Base-by-base conservation (phyloP, 129 eudicot species). In the Artemisia annua region DNA sequence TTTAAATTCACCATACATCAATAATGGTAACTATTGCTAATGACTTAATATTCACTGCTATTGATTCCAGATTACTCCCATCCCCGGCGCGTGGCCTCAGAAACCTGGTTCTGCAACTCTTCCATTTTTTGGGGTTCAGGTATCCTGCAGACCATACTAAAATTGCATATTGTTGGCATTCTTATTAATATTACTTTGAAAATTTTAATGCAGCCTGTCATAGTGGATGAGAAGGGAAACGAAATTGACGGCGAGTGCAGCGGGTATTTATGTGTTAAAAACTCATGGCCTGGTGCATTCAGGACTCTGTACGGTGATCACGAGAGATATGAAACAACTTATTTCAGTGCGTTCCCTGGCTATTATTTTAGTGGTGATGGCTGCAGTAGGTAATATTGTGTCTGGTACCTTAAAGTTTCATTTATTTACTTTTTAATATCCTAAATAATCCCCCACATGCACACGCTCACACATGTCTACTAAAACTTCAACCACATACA, bases 321-420 rank as follows among this genome's bases (percentile, higher is more conserved):
- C 19, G 99, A 95, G 55, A 83, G 99, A 95, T 95, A 95, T 80
- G 99, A 95, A 82, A 95, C 97, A 14, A 84, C 97, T 28, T 95
- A 95, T 78, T 95, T 91, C 72, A 91, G 77, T 60, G 83, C 96
- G 17, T 95, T 95, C 77, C 96, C 97, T 46, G 99, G 99, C 19
- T 95, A 95, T 74, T 95, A 95, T 78, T 95, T 95, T 79, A 90
- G 89, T 56, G 99, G 99, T 28, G 99, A 95, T 85, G 99, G 99
- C 60, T 95, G 99, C 86, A 81, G 90, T 68, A 88, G 99, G 99
- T 95, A 87, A 26, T 52, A 43, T 11, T 16, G 57, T 46, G 63
- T 69, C 44, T 50, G 18, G 32, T 65, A 53, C 66, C 30, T 35
- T 69, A 15, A 67, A 28, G 20, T 76, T 46, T 56, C 28, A 14